phyloP scores from a whole-genome alignment of 176 grass and related monocot species.

The Puya raimondii region DNA sequence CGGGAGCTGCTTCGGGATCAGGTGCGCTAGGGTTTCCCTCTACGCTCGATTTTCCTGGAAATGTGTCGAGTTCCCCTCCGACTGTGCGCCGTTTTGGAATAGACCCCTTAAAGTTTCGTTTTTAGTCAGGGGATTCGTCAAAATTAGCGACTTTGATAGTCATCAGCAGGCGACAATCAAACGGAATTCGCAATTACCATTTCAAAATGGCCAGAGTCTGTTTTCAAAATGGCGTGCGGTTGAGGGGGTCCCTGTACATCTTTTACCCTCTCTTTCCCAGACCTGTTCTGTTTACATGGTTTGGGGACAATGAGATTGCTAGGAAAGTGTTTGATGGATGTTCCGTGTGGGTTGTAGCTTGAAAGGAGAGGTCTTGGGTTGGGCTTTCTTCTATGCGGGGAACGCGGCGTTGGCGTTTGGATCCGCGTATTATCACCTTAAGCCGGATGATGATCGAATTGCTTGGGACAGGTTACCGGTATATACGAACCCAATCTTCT shows the following conservation, averaged over 20 bases:
- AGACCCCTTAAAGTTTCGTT: background rate
- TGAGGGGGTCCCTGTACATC: no score
- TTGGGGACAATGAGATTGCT: no score
- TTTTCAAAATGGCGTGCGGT: no score
- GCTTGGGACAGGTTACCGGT: conserved; percentile 99
- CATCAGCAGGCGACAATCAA: no score
- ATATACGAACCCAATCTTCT: conserved; percentile 36
- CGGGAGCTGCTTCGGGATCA: conserved; percentile 84
- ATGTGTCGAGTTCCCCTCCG: no score
- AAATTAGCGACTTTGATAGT: no score
- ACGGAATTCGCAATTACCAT: no score
- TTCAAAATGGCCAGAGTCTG: no score
- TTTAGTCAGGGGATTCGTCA: background rate
- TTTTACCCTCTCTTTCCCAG: background rate
- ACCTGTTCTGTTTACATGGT: background rate
- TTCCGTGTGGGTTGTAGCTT: conserved; percentile 40
- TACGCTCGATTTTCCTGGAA: no score
- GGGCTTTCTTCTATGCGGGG: conserved; percentile 75
- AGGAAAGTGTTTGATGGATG: conserved; percentile 1
- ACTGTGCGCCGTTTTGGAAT: no score
- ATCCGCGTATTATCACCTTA: conserved; percentile 97
- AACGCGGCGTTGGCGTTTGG: conserved; percentile 80
- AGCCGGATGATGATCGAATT: conserved; percentile 86
- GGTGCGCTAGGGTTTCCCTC: conserved; percentile 18
- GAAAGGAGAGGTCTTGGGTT: conserved; percentile 70